phyloP scores from a whole-genome alignment of 139 green algal species.

The Coelastrella sp. region DNA sequence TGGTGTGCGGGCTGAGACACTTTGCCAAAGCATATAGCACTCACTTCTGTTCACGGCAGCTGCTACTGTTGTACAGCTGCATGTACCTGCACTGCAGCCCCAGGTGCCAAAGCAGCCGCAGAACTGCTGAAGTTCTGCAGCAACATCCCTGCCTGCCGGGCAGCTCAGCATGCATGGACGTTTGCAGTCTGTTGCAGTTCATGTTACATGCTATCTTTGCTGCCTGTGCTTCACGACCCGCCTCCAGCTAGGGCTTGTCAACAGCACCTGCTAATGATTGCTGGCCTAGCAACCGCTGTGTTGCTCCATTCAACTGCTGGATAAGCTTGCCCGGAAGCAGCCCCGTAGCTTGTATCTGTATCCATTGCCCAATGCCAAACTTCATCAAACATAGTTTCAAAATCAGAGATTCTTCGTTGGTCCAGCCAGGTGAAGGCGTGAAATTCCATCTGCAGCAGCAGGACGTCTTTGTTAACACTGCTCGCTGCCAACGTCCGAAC shows the following conservation, averaged over 20 bases:
- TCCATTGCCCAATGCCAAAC: constrained; percentile 88
- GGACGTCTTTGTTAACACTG: not conserved
- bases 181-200: no score
- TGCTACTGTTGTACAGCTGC: no score
- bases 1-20: not conserved
- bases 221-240: no score
- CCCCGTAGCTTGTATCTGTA: constrained; percentile 86
- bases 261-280: constrained; percentile 83
- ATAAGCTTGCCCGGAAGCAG: constrained; percentile 92
- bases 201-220: no score
- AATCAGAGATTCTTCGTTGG: constrained; percentile 82
- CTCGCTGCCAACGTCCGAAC: not conserved
- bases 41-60: no score
- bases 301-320: constrained; percentile 93
- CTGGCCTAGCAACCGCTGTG: constrained; percentile 90
- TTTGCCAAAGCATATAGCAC: not conserved
- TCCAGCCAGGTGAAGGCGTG: constrained; percentile 91
- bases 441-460: constrained; percentile 91
- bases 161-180: no score
- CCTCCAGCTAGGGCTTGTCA: not conserved
- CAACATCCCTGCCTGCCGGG: no score
- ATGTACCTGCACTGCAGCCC: no score
- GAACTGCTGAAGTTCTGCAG: no score
- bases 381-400: constrained; percentile 91
- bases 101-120: no score